These are phyloP conservation scores for Gastrolobium bilobum DNA, from an alignment of 306 rosid genomes.

Conservation along the genomic window DNA sequence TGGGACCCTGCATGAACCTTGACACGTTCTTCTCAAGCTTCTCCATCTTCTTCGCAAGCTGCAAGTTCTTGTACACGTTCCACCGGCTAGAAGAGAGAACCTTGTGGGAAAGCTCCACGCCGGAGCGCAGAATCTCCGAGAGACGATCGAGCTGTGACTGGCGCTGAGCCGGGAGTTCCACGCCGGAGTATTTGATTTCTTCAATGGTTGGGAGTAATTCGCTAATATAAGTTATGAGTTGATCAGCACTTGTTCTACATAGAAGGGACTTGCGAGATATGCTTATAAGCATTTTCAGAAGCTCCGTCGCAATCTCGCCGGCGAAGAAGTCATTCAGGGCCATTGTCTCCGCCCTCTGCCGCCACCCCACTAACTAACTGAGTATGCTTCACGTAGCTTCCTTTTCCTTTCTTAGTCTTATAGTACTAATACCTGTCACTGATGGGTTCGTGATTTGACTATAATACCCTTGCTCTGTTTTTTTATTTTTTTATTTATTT, in stretches of 20 bases:
- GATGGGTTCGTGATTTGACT: background rate
- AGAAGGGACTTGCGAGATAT: conserved; percentile 66
- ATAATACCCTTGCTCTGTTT: background rate
- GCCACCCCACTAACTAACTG: background rate
- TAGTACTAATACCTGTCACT: background rate
- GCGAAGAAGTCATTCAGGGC: conserved; percentile 79
- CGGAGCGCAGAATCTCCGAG: conserved; percentile 67
- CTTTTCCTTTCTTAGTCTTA: background rate
- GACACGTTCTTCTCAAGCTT: conserved; percentile 71
- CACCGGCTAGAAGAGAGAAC: conserved; percentile 68
- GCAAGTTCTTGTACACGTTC: conserved; percentile 83
- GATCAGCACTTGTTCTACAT: conserved; percentile 72
- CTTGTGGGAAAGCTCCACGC: conserved; percentile 71
- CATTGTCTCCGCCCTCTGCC: conserved; percentile 48
- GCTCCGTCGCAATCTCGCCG: conserved; percentile 87
- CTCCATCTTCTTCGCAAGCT: conserved; percentile 76
- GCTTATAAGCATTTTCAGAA: conserved; percentile 58
- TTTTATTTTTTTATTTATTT: too few relatives aligned
- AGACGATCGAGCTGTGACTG: conserved; percentile 74
- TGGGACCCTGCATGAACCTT: conserved; percentile 63
- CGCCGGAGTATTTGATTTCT: conserved; percentile 87
- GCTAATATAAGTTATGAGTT: conserved; percentile 47
- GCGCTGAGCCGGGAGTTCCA: conserved; percentile 65
- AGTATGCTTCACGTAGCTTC: background rate
- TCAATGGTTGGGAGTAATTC: conserved; percentile 65